Evolutionary conservation across 306 rosid genomes (phyloP).

Genomic region (Parietaria judaica): DNA sequence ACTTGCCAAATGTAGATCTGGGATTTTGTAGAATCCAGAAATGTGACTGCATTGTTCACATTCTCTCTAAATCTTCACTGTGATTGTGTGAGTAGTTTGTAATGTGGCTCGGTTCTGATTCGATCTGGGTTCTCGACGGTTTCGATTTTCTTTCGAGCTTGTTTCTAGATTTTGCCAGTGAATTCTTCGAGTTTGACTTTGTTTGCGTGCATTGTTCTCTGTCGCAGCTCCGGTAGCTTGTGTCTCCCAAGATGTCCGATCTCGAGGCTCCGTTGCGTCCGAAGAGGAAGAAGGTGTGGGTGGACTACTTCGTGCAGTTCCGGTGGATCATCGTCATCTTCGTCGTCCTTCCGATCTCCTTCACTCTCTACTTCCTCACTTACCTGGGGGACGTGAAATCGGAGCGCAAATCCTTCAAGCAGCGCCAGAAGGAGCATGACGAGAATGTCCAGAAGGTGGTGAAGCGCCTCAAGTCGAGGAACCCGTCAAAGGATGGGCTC

Average conservation of each 20-base stretch:
- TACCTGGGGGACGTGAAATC: slow-evolving; percentile 87
- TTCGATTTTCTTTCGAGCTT: too few species aligned
- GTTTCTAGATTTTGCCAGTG: too few species aligned
- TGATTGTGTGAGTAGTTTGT: too few species aligned
- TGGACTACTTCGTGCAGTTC: slow-evolving; percentile 70
- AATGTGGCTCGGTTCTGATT: too few species aligned
- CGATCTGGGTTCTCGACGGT: too few species aligned
- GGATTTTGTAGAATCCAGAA: too few species aligned
- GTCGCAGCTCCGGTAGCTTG: slow-evolving; percentile 11
- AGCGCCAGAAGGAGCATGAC: slow-evolving; percentile 77
- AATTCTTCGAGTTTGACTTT: too few species aligned
- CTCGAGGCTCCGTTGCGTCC: slow-evolving; percentile 78
- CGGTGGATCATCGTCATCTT: slow-evolving; percentile 90
- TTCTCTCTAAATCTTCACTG: too few species aligned
- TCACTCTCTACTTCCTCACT: slow-evolving; percentile 67
- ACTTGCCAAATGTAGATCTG: too few species aligned
- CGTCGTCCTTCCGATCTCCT: slow-evolving; percentile 89
- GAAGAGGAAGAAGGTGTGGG: slow-evolving; percentile 84
- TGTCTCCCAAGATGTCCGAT: slow-evolving; percentile 53
- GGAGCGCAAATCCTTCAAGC: slow-evolving; percentile 83
- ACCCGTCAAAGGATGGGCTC: slow-evolving; percentile 81
- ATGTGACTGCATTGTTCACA: too few species aligned
- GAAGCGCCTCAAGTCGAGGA: slow-evolving; percentile 81
- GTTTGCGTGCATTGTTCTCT: neutral
- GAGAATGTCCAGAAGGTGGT: slow-evolving; percentile 78